phyloP scores from a whole-genome alignment of 495 filamentous ascomycete genomes.

The Xylaria flabelliformis region DNA sequence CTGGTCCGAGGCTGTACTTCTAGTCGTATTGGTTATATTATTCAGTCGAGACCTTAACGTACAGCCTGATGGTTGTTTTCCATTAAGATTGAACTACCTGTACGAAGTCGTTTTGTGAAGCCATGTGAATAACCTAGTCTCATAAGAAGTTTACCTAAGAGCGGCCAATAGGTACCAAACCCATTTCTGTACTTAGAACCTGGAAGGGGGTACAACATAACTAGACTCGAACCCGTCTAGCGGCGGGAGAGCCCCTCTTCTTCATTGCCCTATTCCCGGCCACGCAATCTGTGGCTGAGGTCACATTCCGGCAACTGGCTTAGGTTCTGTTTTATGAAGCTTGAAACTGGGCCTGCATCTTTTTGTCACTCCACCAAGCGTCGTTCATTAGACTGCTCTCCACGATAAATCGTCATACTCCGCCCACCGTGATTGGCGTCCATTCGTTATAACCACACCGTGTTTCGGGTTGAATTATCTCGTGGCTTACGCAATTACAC shows the following conservation, averaged over 20 bases:
- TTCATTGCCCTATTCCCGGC: background rate
- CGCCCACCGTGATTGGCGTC: conserved; percentile 20
- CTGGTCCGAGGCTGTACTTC: no score
- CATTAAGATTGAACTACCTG: no score
- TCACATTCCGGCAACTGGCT: background rate
- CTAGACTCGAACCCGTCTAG: background rate
- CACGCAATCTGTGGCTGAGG: conserved; percentile 23
- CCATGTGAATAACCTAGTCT: no score
- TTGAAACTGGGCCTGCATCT: conserved; percentile 8
- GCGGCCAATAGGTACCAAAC: no score
- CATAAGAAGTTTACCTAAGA: no score
- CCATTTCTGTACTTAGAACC: no score
- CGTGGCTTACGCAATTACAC: background rate
- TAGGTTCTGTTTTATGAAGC: background rate
- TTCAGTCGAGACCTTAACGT: no score
- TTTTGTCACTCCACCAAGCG: conserved; percentile 9
- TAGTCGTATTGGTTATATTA: no score
- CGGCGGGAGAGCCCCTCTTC: background rate
- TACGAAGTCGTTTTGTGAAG: no score
- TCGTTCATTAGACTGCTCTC: background rate
- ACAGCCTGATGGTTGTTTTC: no score
- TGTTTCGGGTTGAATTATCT: background rate
- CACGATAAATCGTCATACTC: conserved; percentile 21
- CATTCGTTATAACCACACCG: conserved; percentile 6
- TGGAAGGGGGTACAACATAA: no score